A percentile compares a stretch with the other conserved stretches of the same genome.
phyloP scores from a whole-genome alignment of 768 basidiomycete genomes.

The Termitomyces sp. region DNA sequence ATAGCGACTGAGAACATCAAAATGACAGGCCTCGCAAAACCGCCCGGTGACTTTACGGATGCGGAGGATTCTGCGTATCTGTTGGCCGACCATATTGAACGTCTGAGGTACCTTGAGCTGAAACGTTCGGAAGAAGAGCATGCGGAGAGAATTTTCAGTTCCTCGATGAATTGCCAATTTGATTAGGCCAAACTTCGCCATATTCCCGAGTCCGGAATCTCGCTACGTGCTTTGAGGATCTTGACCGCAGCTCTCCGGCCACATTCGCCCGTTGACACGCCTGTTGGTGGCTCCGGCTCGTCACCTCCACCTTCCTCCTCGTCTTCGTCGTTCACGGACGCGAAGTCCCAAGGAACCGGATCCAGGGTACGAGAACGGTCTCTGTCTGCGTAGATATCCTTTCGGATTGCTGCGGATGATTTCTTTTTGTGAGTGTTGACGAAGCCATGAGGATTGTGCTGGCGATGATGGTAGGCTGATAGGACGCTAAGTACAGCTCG shows the following conservation, averaged over 20 bases:
- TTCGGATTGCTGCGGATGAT: constrained; percentile 52
- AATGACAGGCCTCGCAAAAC: constrained; percentile 26
- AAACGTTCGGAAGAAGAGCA: too few relatives aligned
- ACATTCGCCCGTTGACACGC: constrained; percentile 34
- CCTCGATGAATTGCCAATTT: background rate
- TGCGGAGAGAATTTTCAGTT: too few relatives aligned
- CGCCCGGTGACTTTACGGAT: constrained; percentile 38
- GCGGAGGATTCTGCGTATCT: constrained; percentile 52
- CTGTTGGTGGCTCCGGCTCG: constrained; percentile 14
- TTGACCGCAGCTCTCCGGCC: constrained; percentile 58
- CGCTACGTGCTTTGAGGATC: constrained; percentile 68
- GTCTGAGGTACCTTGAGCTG: too few relatives aligned
- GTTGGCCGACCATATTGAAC: constrained; percentile 71
- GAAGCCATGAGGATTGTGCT: constrained; percentile 31
- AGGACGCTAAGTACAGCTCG: constrained; percentile 52
- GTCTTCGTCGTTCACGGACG: constrained; percentile 45
- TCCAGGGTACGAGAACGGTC: constrained; percentile 62
- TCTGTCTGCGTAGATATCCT: constrained; percentile 63
- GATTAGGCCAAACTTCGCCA: constrained; percentile 70
- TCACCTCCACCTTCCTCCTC: constrained; percentile 24
- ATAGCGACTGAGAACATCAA: constrained; percentile 62
- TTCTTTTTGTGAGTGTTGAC: constrained; percentile 22
- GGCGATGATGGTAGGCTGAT: constrained; percentile 48
- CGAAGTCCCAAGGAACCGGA: constrained; percentile 66
- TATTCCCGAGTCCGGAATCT: constrained; percentile 70